Evolutionary conservation across 2,329 filamentous ascomycete species (phyloP).

Genomic region (Epicoccum nigrum): DNA sequence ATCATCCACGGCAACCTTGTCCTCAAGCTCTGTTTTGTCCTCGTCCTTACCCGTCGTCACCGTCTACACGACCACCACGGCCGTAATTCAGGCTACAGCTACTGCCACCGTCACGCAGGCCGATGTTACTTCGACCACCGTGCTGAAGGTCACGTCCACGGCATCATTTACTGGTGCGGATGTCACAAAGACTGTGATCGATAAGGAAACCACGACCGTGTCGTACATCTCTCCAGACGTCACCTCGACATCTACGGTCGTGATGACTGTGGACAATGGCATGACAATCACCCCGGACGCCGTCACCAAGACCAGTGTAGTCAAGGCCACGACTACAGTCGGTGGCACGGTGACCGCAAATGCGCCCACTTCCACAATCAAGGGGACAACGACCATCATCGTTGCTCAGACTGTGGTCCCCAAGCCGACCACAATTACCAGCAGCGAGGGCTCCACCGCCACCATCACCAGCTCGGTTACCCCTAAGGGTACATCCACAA

Average conservation of each 20-base stretch:
- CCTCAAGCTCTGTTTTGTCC: conserved; percentile 6
- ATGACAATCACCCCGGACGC: conserved; percentile 25
- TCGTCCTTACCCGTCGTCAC: conserved; percentile 19
- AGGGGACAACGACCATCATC: conserved; percentile 27
- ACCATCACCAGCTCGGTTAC: conserved; percentile 22
- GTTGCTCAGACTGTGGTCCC: conserved; percentile 29
- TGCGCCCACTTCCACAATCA: conserved; percentile 21
- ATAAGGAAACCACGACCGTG: conserved; percentile 32
- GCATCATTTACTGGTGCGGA: conserved; percentile 21
- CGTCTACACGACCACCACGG: conserved; percentile 25
- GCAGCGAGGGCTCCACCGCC: conserved; percentile 22
- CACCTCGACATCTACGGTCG: conserved; percentile 23
- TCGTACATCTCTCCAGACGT: conserved; percentile 37
- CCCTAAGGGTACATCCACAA: conserved; percentile 21
- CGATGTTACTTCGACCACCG: conserved; percentile 28
- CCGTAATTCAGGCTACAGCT: conserved; percentile 24
- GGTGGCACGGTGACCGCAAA: conserved; percentile 22
- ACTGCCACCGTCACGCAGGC: conserved; percentile 26
- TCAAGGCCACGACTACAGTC: conserved; percentile 16
- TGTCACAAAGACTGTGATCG: conserved; percentile 16
- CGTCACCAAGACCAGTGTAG: conserved; percentile 19
- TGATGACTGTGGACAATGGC: conserved; percentile 34
- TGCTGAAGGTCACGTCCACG: conserved; percentile 22
- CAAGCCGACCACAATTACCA: conserved; percentile 36
- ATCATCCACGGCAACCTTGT: background rate